Base-by-base conservation (phyloP, 495 filamentous ascomycete species). In the Sordaria brevicollis region DNA sequence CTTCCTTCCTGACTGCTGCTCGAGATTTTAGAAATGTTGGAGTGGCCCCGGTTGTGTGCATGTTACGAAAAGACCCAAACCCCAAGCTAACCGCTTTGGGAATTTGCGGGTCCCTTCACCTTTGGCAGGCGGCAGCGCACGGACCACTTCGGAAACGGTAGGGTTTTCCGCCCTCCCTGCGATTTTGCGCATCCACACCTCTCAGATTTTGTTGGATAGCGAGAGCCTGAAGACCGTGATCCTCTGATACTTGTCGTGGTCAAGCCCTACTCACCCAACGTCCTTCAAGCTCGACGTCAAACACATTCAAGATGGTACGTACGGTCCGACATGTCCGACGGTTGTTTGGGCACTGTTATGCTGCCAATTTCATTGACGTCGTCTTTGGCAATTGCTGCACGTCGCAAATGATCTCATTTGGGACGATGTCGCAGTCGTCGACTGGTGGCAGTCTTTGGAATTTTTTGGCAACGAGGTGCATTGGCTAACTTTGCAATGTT, bases 181-280 rank as follows among this genome's bases (percentile, higher is more conserved):
- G 72, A 78, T 74, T 78, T 78, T 77, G 71, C 73, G 75, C 72
- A 76, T 78, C 77, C 76, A 76, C 74, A 77, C 75, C 73, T 74
- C 71, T 74, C 71, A 75, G 75, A 77, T 74, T 77, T 78, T 77
- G 75, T 71, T 72, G 73, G 75, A 77, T 71, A 62, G 68, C 37
- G 70, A 70, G 72, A 65, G 67, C 69, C 71, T 73, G 67, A 72
- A 76, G 62, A 75, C 74, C 72, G 68, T 67, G 68, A 73, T 70
- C 73, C 67, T 68, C 65, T 71, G 72, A 74, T 70, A 73, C 73
- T 74, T 71, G 76, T 74, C 73, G 76, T 73, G 54, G 75, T 74
- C 76, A 76, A 75, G 68, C 74, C 74, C 72, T 68, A 69, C 69
- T 74, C 72, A 71, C 72, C 76, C 71, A 78, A 74, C 76, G 74